These are phyloP conservation scores for Pachysandra terminalis DNA, from an alignment of 164 flowering plant genomes.

Conservation along the genomic window DNA sequence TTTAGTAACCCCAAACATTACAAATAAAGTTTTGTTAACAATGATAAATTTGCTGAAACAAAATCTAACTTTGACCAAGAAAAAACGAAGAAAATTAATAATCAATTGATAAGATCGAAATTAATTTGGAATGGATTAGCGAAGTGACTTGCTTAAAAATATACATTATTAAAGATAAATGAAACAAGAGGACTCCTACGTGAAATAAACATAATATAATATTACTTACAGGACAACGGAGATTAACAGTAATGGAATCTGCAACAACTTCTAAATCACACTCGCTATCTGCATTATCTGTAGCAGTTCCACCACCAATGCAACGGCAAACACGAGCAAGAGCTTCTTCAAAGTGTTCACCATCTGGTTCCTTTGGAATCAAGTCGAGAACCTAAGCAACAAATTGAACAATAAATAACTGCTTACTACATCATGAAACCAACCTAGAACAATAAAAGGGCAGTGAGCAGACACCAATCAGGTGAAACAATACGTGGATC, in stretches of 20 bases:
- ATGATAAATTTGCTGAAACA: too few species aligned
- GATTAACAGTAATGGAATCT: slow-evolving; percentile 64
- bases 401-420: slow-evolving; percentile 1
- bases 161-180: too few species aligned
- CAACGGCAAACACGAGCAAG: slow-evolving; percentile 92
- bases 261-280: slow-evolving; percentile 96
- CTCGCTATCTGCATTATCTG: slow-evolving; percentile 87
- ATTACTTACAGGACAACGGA: slow-evolving; percentile 93
- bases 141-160: too few species aligned
- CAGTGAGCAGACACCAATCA: not conserved
- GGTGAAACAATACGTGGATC: not conserved
- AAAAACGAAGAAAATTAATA: too few species aligned
- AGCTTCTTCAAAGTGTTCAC: slow-evolving; percentile 87
- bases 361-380: slow-evolving; percentile 80
- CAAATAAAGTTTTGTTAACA: too few species aligned
- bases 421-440: not conserved
- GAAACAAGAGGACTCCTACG: not conserved
- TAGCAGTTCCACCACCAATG: slow-evolving; percentile 73
- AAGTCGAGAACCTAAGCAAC: slow-evolving; percentile 56
- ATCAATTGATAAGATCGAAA: too few species aligned
- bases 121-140: too few species aligned
- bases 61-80: too few species aligned
- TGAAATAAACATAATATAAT: not conserved
- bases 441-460: not conserved
- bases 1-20: too few species aligned